phyloP scores from a whole-genome alignment of 2,329 filamentous ascomycete species.

The Amauroascus niger region DNA sequence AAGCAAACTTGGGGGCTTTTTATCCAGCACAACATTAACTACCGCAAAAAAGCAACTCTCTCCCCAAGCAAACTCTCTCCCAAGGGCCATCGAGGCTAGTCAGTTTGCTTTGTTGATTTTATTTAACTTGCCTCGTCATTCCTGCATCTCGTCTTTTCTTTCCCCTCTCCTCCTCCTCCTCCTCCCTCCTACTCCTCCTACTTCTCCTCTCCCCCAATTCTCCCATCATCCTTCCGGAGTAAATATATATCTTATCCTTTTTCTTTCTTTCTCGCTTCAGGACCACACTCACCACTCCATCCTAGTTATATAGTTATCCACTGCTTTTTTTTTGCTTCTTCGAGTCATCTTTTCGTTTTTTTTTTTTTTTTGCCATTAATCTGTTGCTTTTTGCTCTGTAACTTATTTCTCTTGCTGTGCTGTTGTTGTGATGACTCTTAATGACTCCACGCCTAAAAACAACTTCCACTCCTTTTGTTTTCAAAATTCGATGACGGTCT shows the following conservation, averaged over 20 bases:
- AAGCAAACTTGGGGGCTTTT: conserved; percentile 7
- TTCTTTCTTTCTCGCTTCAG: too few species aligned
- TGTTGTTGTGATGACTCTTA: conserved; percentile 5
- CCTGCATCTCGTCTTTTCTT: too few species aligned
- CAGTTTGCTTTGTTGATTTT: too few species aligned
- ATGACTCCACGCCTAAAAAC: neutral
- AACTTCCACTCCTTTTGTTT: neutral
- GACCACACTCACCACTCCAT: conserved; percentile 5
- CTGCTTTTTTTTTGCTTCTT: neutral
- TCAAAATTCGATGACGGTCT: neutral
- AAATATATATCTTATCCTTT: too few species aligned
- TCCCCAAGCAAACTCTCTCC: neutral
- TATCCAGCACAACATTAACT: too few species aligned
- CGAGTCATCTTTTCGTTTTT: neutral
- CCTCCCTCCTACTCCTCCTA: too few species aligned
- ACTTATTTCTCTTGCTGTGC: conserved; percentile 3
- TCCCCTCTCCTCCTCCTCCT: too few species aligned
- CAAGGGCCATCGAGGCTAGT: too few species aligned
- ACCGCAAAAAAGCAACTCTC: neutral
- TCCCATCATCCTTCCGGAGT: too few species aligned
- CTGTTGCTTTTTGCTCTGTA: neutral
- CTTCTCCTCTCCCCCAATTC: too few species aligned
- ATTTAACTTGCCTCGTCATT: too few species aligned
- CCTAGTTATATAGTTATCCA: neutral
- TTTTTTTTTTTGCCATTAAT: neutral